A percentile compares a stretch with the other conserved stretches of the same genome.
phyloP scores from a whole-genome alignment of 2,329 filamentous ascomycete genomes.

The Microdochium trichocladiopsis region DNA sequence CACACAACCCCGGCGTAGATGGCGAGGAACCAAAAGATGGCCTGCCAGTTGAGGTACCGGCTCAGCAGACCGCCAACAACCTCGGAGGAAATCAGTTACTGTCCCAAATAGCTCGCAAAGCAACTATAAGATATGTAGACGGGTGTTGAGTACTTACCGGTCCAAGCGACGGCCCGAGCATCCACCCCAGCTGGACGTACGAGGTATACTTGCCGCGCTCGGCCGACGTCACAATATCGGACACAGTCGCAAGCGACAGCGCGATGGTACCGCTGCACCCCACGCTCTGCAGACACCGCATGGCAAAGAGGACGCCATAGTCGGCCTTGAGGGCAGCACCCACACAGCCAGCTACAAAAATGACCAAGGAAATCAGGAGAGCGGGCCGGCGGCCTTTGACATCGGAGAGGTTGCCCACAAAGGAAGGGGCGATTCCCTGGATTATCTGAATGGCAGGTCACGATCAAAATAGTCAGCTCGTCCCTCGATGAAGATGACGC shows the following conservation, averaged over 20 bases:
- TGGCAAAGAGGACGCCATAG: conserved; percentile 26
- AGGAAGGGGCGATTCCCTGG: conserved; percentile 30
- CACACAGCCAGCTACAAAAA: conserved; percentile 25
- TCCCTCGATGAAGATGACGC: too few species aligned
- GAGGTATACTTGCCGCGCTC: conserved; percentile 32
- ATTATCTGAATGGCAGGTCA: conserved; percentile 16
- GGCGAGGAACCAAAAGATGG: conserved; percentile 34
- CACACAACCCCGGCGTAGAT: conserved; percentile 10
- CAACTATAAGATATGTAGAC: too few species aligned
- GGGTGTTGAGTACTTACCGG: conserved; percentile 13
- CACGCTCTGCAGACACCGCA: conserved; percentile 31
- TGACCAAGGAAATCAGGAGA: conserved; percentile 24
- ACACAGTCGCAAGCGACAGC: conserved; percentile 28
- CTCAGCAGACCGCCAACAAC: conserved; percentile 23
- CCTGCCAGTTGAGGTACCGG: conserved; percentile 27
- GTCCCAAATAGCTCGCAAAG: too few species aligned
- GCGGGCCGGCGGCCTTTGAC: conserved; percentile 26
- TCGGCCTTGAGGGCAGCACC: conserved; percentile 24
- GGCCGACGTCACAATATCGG: conserved; percentile 26
- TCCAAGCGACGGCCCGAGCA: conserved; percentile 23
- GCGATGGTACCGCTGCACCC: conserved; percentile 37
- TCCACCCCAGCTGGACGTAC: conserved; percentile 21
- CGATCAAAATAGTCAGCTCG: not conserved
- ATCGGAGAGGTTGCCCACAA: conserved; percentile 30
- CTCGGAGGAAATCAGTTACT: too few species aligned